These are phyloP conservation scores for Kluyveromyces aestuarii DNA, from an alignment of 805 yeast genomes.

Conservation along the genomic window DNA sequence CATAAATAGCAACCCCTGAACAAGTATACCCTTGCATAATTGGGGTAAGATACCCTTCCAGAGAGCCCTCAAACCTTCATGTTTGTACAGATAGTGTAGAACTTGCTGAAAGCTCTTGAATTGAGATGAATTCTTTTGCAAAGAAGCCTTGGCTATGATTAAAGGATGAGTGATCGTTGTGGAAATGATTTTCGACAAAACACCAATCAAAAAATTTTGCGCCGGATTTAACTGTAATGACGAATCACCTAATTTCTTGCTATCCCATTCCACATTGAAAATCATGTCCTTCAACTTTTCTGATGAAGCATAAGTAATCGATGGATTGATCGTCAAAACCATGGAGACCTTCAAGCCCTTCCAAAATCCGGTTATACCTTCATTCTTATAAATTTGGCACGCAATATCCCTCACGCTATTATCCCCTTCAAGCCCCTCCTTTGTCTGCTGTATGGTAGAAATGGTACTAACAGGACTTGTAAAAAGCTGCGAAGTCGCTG, in stretches of 20 bases:
- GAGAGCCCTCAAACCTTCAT: slow-evolving; percentile 56
- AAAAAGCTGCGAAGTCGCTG: slow-evolving; percentile 69
- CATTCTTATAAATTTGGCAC: slow-evolving; percentile 40
- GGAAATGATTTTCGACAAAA: slow-evolving; percentile 72
- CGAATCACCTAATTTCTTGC: slow-evolving; percentile 11
- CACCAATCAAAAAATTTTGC: slow-evolving; percentile 65
- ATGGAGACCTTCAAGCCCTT: slow-evolving; percentile 73
- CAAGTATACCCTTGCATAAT: slow-evolving; percentile 68
- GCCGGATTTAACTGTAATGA: slow-evolving; percentile 40
- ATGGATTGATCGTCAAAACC: slow-evolving; percentile 72
- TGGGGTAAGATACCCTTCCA: slow-evolving; percentile 82
- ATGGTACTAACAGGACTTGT: slow-evolving; percentile 76
- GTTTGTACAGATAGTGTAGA: slow-evolving; percentile 45
- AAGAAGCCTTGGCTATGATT: slow-evolving; percentile 75
- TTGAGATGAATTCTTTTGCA: slow-evolving; percentile 44
- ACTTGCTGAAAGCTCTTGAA: slow-evolving; percentile 57
- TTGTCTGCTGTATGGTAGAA: slow-evolving; percentile 58
- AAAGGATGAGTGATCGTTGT: slow-evolving; percentile 77
- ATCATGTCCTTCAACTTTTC: slow-evolving; percentile 53
- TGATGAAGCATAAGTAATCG: slow-evolving; percentile 77
- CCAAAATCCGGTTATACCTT: slow-evolving; percentile 64
- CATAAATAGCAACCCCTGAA: slow-evolving; percentile 77
- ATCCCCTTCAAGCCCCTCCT: slow-evolving; percentile 26
- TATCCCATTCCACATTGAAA: slow-evolving; percentile 16
- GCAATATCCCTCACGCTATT: slow-evolving; percentile 26